A percentile compares a stretch with the other conserved stretches of the same genome.
These are phyloP conservation scores for Dioszegia crocea DNA, from an alignment of 768 basidiomycete genomes.

Conservation along the genomic window DNA sequence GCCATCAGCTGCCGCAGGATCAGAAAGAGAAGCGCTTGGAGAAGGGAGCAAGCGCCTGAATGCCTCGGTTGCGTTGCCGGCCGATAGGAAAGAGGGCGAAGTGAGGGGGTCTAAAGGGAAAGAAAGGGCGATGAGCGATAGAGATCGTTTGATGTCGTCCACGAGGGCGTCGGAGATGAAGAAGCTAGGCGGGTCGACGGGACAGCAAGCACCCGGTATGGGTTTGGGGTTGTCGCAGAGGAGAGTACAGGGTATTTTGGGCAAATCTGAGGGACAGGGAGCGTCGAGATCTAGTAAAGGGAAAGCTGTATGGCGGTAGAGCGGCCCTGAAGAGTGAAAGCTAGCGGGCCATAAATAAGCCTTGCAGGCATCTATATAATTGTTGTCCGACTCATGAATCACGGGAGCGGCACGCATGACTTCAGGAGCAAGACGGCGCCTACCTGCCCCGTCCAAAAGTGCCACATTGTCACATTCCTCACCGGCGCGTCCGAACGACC, in stretches of 20 bases:
- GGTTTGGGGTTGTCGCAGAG: slow-evolving; percentile 1
- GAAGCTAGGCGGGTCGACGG: background rate
- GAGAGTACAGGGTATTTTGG: slow-evolving; percentile 14
- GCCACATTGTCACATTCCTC: background rate
- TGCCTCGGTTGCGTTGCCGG: background rate
- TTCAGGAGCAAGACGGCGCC: no score
- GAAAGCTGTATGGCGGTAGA: slow-evolving; percentile 13
- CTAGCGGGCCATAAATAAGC: no score
- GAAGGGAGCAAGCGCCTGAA: slow-evolving; percentile 26
- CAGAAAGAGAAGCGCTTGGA: slow-evolving; percentile 1
- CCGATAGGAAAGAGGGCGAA: background rate
- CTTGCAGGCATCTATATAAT: no score
- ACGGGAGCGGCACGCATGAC: no score
- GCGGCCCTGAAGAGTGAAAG: no score
- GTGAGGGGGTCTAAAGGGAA: background rate
- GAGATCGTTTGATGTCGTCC: background rate
- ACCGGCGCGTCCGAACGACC: no score
- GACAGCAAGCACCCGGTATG: background rate
- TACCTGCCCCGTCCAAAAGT: no score
- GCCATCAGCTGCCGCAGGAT: background rate
- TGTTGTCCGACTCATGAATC: no score
- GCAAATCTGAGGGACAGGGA: slow-evolving; percentile 11
- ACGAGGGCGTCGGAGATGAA: background rate
- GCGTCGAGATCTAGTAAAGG: slow-evolving; percentile 15
- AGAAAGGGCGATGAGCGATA: background rate